phyloP scores from a whole-genome alignment of 495 filamentous ascomycete species.

The Penicillium crystallinum region DNA sequence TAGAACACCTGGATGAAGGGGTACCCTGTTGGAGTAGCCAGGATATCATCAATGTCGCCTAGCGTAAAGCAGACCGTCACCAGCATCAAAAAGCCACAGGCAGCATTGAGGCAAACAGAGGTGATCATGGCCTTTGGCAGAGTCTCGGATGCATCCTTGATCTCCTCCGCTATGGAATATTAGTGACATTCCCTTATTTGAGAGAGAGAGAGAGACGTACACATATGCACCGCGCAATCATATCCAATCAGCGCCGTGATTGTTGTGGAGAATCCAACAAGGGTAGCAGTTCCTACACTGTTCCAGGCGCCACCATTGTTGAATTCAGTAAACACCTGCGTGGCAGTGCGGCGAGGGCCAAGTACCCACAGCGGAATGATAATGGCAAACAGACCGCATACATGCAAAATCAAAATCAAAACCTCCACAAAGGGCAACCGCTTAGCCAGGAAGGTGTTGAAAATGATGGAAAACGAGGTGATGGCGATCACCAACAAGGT shows the following conservation, averaged over 20 bases:
- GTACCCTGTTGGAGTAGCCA: constrained; percentile 25
- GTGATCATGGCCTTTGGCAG: constrained; percentile 38
- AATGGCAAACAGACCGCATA: constrained; percentile 32
- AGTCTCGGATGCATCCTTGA: constrained; percentile 32
- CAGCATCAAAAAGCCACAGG: constrained; percentile 34
- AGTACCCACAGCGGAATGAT: constrained; percentile 44
- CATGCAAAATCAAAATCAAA: constrained; percentile 35
- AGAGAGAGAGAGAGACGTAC: constrained; percentile 5
- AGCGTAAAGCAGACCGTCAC: constrained; percentile 39
- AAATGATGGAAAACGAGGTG: constrained; percentile 28
- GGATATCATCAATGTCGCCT: constrained; percentile 30
- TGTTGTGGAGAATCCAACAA: constrained; percentile 13
- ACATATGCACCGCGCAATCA: constrained; percentile 20
- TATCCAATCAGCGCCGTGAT: constrained; percentile 28
- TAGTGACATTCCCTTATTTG: not conserved
- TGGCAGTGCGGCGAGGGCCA: constrained; percentile 27
- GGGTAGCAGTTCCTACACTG: constrained; percentile 1
- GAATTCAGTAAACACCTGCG: constrained; percentile 42
- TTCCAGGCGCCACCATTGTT: constrained; percentile 44
- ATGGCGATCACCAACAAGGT: constrained; percentile 40
- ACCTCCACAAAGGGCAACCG: constrained; percentile 37
- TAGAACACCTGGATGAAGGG: constrained; percentile 30
- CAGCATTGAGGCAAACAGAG: constrained; percentile 29
- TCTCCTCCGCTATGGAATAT: constrained; percentile 36
- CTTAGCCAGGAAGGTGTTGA: constrained; percentile 39